A percentile compares a stretch with the other conserved stretches of the same genome.
Evolutionary conservation across 495 filamentous ascomycete species (phyloP).

Genomic region (Halenospora varia): DNA sequence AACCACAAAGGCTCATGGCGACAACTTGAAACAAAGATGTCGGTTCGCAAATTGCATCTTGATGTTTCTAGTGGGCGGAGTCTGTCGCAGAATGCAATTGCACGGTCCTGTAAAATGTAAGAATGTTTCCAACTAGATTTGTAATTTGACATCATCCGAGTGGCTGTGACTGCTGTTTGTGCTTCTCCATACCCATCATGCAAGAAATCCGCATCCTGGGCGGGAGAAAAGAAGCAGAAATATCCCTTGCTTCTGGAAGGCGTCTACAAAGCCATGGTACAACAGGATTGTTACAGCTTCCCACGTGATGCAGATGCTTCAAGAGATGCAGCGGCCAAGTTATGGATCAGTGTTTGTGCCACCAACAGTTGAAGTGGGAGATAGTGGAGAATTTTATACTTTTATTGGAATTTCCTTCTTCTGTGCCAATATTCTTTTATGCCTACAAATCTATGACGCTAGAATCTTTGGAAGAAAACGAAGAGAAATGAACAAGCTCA

Average conservation of each 20-base stretch:
- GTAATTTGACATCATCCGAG: not conserved
- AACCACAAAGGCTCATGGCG: slow-evolving; percentile 2
- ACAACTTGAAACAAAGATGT: slow-evolving; percentile 6
- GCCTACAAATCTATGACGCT: not conserved
- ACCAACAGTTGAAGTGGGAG: no score
- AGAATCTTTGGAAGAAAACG: not conserved
- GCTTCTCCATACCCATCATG: not conserved
- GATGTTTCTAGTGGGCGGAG: slow-evolving; percentile 16
- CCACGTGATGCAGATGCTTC: not conserved
- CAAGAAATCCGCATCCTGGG: not conserved
- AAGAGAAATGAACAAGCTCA: no score
- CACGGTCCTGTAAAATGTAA: slow-evolving; percentile 1
- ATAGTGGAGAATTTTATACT: no score
- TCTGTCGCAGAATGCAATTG: slow-evolving; percentile 10
- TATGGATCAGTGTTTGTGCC: no score
- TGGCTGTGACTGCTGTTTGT: not conserved
- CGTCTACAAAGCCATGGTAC: no score
- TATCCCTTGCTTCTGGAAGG: no score
- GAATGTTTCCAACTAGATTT: slow-evolving; percentile 10
- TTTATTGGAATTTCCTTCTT: no score
- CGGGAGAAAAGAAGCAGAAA: not conserved
- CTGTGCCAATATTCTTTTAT: not conserved
- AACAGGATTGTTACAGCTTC: no score
- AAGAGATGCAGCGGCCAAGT: not conserved
- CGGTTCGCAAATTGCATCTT: slow-evolving; percentile 1